Evolutionary conservation across 345 rosid genomes (phyloP), one percentile per base, ranked within the genome.

Genomic region (Chamaenerion angustifolium): DNA sequence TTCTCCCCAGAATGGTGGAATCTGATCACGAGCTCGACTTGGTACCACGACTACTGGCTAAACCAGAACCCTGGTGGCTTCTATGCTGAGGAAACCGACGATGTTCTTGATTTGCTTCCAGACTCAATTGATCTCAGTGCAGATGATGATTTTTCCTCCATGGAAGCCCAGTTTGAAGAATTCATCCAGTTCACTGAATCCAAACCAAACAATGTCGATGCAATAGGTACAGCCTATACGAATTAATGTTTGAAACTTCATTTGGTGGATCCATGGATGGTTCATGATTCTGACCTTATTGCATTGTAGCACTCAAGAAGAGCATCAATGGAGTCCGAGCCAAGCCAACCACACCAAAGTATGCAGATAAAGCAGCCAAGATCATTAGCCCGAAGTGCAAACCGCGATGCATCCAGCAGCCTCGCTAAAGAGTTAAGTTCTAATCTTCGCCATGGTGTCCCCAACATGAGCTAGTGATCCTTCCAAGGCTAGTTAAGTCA

Each of bases 1-100:
- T 89, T 82, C 74, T 89, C 95, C 11, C 93, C 95, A 0, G 88
- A 89, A 37, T 85, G 97, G 97, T 89, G 97, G 97, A 86, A 80
- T 14, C 66, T 89, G 65, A 76, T 85, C 37, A 80, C 86, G 1
- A 78, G 83, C 16, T 80, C 95, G 10, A 55, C 82, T 1, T 80
- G 95, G 87, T 89, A 68, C 69, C 79, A 65, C 10, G 84, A 89
- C 46, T 89, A 80, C 62, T 89, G 97, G 97, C 78, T 89, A 40
- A 82, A 79, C 49, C 70, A 74, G 69, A 74, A 80, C 60, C 83
- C 81, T 51, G 81, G 80, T 11, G 83, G 85, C 8, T 74, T 76
- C 60, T 72, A 74, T 27, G 76, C 80, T 54, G 63, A 49, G 2
- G 78, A 68, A 47, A 67, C 51, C 12, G 41, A 18, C 5, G 67